A percentile compares a stretch with the other conserved stretches of the same genome.
Evolutionary conservation across 202 grass and related monocot genomes (phyloP).

Genomic region (Thinopyrum obtusiflorum): DNA sequence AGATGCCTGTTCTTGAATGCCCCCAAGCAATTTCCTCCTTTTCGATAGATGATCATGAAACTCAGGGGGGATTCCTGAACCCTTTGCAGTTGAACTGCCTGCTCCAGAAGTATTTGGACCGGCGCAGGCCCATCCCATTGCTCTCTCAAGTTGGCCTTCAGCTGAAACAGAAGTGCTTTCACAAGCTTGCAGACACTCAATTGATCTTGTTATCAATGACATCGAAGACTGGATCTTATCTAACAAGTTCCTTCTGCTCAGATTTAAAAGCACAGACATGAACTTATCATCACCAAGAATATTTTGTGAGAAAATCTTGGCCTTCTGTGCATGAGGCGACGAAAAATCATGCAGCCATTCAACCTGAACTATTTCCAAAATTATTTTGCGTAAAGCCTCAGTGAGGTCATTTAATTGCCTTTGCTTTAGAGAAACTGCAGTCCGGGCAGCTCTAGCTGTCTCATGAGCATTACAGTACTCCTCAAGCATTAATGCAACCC

Average conservation of each 20-base stretch:
- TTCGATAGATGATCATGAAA: slow-evolving; percentile 79
- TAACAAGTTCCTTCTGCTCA: slow-evolving; percentile 73
- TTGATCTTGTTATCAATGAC: slow-evolving; percentile 74
- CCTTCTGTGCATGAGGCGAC: slow-evolving; percentile 54
- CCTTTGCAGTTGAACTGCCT: slow-evolving; percentile 42
- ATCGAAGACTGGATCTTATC: slow-evolving; percentile 88
- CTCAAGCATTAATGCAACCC: slow-evolving; percentile 72
- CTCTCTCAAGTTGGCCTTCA: slow-evolving; percentile 93
- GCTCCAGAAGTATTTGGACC: slow-evolving; percentile 57
- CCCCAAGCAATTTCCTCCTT: slow-evolving; percentile 71
- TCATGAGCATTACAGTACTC: slow-evolving; percentile 92
- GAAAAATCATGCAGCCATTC: slow-evolving; percentile 95
- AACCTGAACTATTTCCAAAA: slow-evolving; percentile 74
- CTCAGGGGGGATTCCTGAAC: slow-evolving; percentile 66
- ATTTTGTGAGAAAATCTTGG: slow-evolving; percentile 70
- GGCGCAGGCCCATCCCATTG: slow-evolving; percentile 96
- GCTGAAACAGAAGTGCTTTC: slow-evolving; percentile 71
- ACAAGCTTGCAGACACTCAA: slow-evolving; percentile 83
- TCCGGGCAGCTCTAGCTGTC: slow-evolving; percentile 68
- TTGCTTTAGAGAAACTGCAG: slow-evolving; percentile 76
- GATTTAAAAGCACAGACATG: slow-evolving; percentile 60
- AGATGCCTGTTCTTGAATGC: slow-evolving; percentile 65
- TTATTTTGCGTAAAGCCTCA: slow-evolving; percentile 63
- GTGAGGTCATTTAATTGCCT: slow-evolving; percentile 76
- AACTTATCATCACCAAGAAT: slow-evolving; percentile 74